Base-by-base conservation (phyloP, 2,329 filamentous ascomycete species). In the Phaeoacremonium minimum region DNA sequence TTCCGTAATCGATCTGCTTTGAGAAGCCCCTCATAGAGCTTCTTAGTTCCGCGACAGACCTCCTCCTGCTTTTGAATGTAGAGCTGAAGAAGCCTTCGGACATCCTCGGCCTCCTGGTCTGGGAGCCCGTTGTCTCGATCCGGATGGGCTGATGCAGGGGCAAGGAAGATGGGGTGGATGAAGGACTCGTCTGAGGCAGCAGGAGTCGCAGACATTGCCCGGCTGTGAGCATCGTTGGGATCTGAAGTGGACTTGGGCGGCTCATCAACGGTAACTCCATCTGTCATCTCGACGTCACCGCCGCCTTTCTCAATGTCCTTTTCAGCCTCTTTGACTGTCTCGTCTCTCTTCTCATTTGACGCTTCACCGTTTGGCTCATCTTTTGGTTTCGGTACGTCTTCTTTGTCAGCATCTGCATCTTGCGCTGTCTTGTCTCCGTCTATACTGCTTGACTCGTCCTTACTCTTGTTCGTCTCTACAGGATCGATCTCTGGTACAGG, bases 41-140 rank as follows among this genome's bases (percentile, higher is more conserved):
- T 75, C 38, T 77, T 73, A 2, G 82, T 75, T 7, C 84, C 81
- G 5, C 86, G 79, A 38, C 85, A 83, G 3, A 91, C 79, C 56
- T 93, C 87, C 51, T 93, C 87, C 53, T 93, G 87, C 58, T 91
- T 91, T 51, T 91, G 87, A 17, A 91, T 80, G 55, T 87, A 91
- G 9, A 87, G 65, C 46, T 87, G 75, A 33, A 93, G 69, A 14
- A 89, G 62, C 39, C 83, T 75, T 40, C 87, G 79, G 30, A 87
- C 80, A 41, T 93, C 85, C 46, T 90, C 85, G 2, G 87, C 87
- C 61, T 93, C 87, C 17, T 69, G 62, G 14, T 80, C 70, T 1
- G 86, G 85, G 4, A 94, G 73, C 2, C 83, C 83, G 28, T 86
- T 65, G 53, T 89, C 80, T 37, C 81, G 73, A 55, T 90, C 83